Evolutionary conservation across 1,284 basidiomycete species (phyloP).

Genomic region (Microbotryomycetes sp.): DNA sequence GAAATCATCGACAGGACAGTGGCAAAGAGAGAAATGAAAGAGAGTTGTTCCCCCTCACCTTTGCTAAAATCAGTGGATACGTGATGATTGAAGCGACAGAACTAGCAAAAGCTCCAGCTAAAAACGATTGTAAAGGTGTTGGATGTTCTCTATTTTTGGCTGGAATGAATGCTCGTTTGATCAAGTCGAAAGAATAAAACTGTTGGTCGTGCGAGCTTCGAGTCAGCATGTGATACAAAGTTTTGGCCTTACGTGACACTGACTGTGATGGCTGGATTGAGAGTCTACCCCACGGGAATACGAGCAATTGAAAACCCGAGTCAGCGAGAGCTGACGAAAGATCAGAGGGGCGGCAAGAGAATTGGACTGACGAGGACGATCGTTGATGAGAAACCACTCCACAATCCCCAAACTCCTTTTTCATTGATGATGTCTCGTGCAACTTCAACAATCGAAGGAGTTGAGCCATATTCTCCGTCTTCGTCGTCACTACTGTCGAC

Average conservation of each 20-base stretch:
- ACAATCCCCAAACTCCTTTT: conserved; percentile 42
- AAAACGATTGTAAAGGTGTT: conserved; percentile 43
- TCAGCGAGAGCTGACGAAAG: background rate
- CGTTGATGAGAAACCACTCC: conserved; percentile 43
- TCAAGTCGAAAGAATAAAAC: conserved; percentile 43
- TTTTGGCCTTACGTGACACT: too few relatives aligned
- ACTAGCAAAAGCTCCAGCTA: conserved; percentile 46
- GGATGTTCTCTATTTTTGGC: conserved; percentile 39
- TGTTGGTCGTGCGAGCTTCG: too few relatives aligned
- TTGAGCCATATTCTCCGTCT: conserved; percentile 38
- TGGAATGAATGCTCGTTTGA: conserved; percentile 41
- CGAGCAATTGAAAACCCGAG: conserved; percentile 36
- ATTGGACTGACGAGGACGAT: conserved; percentile 37
- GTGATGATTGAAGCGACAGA: conserved; percentile 38
- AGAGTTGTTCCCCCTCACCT: too few relatives aligned
- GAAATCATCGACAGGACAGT: background rate
- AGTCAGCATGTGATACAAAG: too few relatives aligned
- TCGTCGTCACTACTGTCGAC: conserved; percentile 30
- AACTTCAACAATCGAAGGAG: conserved; percentile 37
- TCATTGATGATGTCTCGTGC: conserved; percentile 41
- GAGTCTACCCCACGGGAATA: conserved; percentile 32
- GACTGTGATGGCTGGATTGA: conserved; percentile 45
- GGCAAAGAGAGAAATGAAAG: too few relatives aligned
- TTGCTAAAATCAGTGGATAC: conserved; percentile 33
- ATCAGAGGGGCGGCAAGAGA: background rate